Evolutionary conservation across 495 filamentous ascomycete genomes (phyloP), one percentile per base, ranked within the genome.

Genomic region (Acidomyces sp.): DNA sequence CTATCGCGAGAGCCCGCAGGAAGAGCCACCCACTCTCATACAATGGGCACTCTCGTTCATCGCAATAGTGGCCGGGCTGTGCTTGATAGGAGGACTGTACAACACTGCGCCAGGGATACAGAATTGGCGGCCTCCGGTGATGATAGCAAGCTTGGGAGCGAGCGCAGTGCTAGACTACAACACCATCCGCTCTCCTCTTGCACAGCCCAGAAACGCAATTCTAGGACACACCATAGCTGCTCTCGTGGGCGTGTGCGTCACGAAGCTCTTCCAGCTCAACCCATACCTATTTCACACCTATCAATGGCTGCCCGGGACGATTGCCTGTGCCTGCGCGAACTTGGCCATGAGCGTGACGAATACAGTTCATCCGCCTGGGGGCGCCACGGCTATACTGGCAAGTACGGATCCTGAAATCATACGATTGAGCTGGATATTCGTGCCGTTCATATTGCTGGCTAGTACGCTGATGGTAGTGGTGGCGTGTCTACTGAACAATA

Each of bases 301-400:
- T 26, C 67, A 70, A 9, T 84, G 77, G 69, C 54, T 93, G 0
- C 78, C 71, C 0, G 82, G 72, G 15, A 72, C 83, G 2, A 60
- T 93, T 0, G 61, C 79, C 13, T 85, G 80, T 40, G 82, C 74
- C 1, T 53, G 71, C 18, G 70, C 85, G 0, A 83, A 76, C 1
- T 66, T 72, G 0, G 34, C 75, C 36, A 95, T 93, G 87, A 65
- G 70, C 0, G 45, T 85, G 7, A 90, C 83, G 0, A 75, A 76
- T 5, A 90, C 85, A 0, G 67, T 86, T 1, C 81, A 95, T 53
- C 87, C 87, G 4, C 87, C 87, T 0, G 87, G 84, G 0, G 87
- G 87, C 6, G 87, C 87, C 2, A 92, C 84, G 0, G 84, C 87
- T 0, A 59, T 95, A 1, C 62, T 93, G 15, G 82, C 82, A 0